Percentiles rank a stretch among this genome's conserved stretches.
phyloP scores from a whole-genome alignment of 345 rosid genomes.

The Bruguiera gymnorhiza region DNA sequence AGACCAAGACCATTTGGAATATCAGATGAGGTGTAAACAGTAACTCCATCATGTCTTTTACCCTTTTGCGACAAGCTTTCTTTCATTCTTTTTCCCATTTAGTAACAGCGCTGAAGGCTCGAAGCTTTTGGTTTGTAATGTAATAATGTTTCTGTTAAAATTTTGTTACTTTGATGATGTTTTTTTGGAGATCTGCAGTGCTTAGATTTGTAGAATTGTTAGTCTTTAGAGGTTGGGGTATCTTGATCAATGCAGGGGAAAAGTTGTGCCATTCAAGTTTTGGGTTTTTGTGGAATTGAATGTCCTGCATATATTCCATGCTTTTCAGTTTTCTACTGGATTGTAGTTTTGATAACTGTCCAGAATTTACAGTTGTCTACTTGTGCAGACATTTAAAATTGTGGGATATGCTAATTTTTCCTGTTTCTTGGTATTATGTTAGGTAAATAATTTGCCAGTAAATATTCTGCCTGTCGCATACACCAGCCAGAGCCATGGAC shows the following conservation, averaged over 20 bases:
- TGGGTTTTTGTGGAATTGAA: no score
- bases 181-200: no score
- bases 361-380: background rate
- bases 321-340: no score
- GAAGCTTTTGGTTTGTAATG: background rate
- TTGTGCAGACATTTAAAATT: background rate
- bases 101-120: no score
- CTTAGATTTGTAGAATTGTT: no score
- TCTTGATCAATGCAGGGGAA: no score
- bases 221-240: no score
- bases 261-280: no score
- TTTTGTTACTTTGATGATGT: background rate
- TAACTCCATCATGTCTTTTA: slow-evolving; percentile 2
- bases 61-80: background rate
- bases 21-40: slow-evolving; percentile 56
- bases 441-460: slow-evolving; percentile 70
- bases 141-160: background rate
- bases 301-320: no score
- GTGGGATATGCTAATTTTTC: slow-evolving; percentile 6
- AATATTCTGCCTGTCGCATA: slow-evolving; percentile 65
- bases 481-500: slow-evolving; percentile 63
- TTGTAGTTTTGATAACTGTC: background rate
- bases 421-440: slow-evolving; percentile 14
- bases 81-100: background rate
- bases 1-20: slow-evolving; percentile 71